Percentiles rank a stretch among this genome's conserved stretches.
phyloP scores from a whole-genome alignment of 192 early-diverging fungal genomes.

The Helicostylum pulchrum region DNA sequence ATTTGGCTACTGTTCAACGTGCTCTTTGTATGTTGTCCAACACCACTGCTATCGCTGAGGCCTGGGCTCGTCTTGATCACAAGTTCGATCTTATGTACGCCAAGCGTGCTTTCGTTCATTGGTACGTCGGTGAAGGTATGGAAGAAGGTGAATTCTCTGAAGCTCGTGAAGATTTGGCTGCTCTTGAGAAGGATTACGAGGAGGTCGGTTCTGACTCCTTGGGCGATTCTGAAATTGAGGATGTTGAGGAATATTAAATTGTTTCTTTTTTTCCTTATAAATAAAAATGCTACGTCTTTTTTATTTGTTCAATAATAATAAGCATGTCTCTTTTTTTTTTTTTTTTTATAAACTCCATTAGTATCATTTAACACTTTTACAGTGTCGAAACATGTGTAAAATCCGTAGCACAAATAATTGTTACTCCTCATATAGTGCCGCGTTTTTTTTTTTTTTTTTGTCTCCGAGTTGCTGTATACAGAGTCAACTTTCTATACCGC shows the following conservation, averaged over 20 bases:
- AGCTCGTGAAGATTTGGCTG: conserved; percentile 95
- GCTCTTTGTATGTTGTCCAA: conserved; percentile 90
- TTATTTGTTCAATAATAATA: no score
- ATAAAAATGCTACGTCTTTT: no score
- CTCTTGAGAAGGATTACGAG: conserved; percentile 97
- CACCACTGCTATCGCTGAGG: conserved; percentile 86
- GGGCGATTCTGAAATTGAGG: conserved; percentile 76
- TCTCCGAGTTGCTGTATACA: no score
- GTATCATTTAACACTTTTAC: no score
- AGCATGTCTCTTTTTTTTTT: no score
- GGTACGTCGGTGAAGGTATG: conserved; percentile 96
- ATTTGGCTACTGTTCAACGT: conserved; percentile 76
- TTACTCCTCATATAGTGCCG: no score
- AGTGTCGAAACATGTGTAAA: no score
- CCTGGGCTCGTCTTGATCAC: conserved; percentile 84
- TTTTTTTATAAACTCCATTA: no score
- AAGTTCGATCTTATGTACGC: conserved; percentile 91
- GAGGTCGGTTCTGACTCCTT: conserved; percentile 93
- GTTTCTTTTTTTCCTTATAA: no score
- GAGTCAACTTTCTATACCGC: no score
- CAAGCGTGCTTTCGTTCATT: conserved; percentile 91
- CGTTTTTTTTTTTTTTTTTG: no score
- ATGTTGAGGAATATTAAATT: conserved; percentile 41
- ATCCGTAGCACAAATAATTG: no score
- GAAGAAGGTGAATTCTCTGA: conserved; percentile 97